phyloP scores from a whole-genome alignment of 2,329 filamentous ascomycete genomes.

The Arthrobotrys iridis region DNA sequence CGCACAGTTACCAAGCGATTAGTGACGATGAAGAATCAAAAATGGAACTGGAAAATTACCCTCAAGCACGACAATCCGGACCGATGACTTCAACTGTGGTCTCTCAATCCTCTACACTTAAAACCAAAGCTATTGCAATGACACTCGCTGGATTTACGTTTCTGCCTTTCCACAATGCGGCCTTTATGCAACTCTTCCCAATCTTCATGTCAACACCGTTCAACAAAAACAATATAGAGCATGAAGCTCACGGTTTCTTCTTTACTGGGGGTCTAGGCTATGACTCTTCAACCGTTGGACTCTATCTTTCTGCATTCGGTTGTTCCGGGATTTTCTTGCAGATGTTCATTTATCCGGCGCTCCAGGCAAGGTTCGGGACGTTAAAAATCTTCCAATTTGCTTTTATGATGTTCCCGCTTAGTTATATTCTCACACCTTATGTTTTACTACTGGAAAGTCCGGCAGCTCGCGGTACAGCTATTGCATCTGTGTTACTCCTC shows the following conservation, averaged over 20 bases:
- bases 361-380: constrained; percentile 75
- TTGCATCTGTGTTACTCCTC: constrained; percentile 72
- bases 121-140: constrained; percentile 66
- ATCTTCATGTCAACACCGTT: constrained; percentile 77
- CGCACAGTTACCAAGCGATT: constrained; percentile 25
- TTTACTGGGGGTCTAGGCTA: constrained; percentile 80
- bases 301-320: constrained; percentile 80
- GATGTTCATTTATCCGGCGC: constrained; percentile 74
- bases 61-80: constrained; percentile 55
- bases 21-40: constrained; percentile 26
- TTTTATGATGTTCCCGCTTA: constrained; percentile 74
- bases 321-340: constrained; percentile 77
- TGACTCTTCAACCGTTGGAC: constrained; percentile 74
- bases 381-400: constrained; percentile 74
- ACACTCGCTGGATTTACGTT: constrained; percentile 73
- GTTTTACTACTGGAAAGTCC: constrained; percentile 73
- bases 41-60: not conserved
- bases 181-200: constrained; percentile 80
- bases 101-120: constrained; percentile 68
- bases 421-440: constrained; percentile 76
- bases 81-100: constrained; percentile 36
- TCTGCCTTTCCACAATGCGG: constrained; percentile 77
- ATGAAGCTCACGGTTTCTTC: constrained; percentile 65
- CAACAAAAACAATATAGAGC: constrained; percentile 64
- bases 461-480: constrained; percentile 71